A percentile compares a stretch with the other conserved stretches of the same genome.
Evolutionary conservation across 23 red algal genomes (phyloP).

Genomic region (Cyanidiococcus yangmingshanensis): DNA sequence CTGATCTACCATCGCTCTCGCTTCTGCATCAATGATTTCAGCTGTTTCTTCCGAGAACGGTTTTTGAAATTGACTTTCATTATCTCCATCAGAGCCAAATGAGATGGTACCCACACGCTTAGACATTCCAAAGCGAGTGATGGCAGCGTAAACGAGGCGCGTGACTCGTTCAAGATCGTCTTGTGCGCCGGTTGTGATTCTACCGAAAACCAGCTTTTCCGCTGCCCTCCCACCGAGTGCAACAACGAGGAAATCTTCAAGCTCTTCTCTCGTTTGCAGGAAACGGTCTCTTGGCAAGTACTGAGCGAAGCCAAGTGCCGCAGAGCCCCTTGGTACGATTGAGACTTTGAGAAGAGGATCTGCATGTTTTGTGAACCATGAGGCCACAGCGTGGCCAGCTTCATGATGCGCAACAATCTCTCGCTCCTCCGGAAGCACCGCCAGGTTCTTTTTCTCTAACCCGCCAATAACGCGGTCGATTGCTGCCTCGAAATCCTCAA

Average conservation of each 20-base stretch:
- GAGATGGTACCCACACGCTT: constrained; percentile 74
- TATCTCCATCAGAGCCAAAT: constrained; percentile 44
- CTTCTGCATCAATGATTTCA: constrained; percentile 87
- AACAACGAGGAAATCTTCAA: constrained; percentile 83
- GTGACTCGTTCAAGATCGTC: constrained; percentile 91
- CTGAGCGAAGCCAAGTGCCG: constrained; percentile 97
- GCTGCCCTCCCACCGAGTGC: constrained; percentile 85
- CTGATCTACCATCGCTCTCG: constrained; percentile 70
- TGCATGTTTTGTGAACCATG: constrained; percentile 89
- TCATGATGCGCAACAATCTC: constrained; percentile 99
- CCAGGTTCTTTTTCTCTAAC: constrained; percentile 97
- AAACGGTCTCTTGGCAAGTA: constrained; percentile 83
- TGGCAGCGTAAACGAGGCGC: constrained; percentile 68
- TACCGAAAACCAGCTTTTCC: constrained; percentile 70
- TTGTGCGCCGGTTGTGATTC: constrained; percentile 86
- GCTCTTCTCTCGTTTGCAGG: constrained; percentile 64
- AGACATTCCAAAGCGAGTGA: constrained; percentile 91
- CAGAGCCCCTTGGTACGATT: constrained; percentile 89
- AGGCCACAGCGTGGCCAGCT: constrained; percentile 91
- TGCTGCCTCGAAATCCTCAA: constrained; percentile 87
- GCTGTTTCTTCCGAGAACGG: constrained; percentile 92
- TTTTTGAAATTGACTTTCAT: constrained; percentile 67
- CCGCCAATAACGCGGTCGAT: constrained; percentile 93
- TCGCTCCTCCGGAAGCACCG: constrained; percentile 69
- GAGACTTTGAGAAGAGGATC: constrained; percentile 97